phyloP scores from a whole-genome alignment of 1,284 basidiomycete species.

The Gymnopus androsaceus region DNA sequence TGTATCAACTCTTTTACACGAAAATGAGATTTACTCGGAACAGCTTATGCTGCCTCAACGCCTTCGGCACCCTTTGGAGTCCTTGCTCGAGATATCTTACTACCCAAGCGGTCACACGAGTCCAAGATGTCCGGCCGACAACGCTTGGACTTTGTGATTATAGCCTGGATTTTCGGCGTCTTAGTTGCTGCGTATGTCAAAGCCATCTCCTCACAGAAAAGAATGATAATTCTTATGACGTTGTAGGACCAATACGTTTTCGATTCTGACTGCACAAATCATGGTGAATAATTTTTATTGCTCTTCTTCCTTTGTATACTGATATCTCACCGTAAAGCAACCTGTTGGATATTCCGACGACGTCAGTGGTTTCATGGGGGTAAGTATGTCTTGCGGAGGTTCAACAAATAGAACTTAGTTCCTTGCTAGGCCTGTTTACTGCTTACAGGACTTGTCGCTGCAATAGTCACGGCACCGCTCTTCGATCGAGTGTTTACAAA shows the following conservation, averaged over 20 bases:
- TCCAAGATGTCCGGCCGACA: slow-evolving; percentile 61
- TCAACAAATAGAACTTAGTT: not conserved
- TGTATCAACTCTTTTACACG: not conserved
- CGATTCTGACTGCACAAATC: slow-evolving; percentile 66
- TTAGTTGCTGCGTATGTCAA: slow-evolving; percentile 61
- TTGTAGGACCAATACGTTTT: slow-evolving; percentile 52
- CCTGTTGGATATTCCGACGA: slow-evolving; percentile 73
- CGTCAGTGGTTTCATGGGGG: slow-evolving; percentile 68
- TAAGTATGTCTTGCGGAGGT: slow-evolving; percentile 6
- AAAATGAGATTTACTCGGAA: slow-evolving; percentile 6
- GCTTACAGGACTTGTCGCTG: slow-evolving; percentile 67
- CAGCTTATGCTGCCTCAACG: slow-evolving; percentile 68
- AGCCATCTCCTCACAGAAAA: not conserved
- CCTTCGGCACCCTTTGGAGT: slow-evolving; percentile 53
- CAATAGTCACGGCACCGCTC: slow-evolving; percentile 66
- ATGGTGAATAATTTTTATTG: slow-evolving; percentile 45
- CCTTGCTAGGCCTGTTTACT: slow-evolving; percentile 48
- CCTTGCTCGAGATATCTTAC: slow-evolving; percentile 55
- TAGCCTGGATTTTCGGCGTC: slow-evolving; percentile 61
- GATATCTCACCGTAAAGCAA: slow-evolving; percentile 40
- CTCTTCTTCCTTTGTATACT: not conserved
- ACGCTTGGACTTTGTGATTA: slow-evolving; percentile 66
- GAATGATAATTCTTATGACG: not conserved
- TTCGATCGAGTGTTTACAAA: slow-evolving; percentile 78
- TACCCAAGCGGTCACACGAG: slow-evolving; percentile 26